Evolutionary conservation across 495 filamentous ascomycete genomes (phyloP), one percentile per base, ranked within the genome.

Genomic region (Poronia punctata): DNA sequence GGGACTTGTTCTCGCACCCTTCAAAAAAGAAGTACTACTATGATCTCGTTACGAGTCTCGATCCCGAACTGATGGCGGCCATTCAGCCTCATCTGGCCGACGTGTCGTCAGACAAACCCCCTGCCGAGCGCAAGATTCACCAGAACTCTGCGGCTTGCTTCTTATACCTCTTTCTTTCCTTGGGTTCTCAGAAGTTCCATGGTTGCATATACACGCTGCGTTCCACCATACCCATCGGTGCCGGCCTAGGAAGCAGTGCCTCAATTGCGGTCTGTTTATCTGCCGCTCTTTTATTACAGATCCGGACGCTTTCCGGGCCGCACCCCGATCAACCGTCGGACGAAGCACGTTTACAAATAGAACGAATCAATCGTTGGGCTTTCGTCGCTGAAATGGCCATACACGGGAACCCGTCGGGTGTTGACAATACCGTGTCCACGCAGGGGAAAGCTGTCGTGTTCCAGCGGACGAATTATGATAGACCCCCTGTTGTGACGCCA

Each of bases 371-470:
- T 57, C 78, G 83, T 37, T 98, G 92, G 92, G 90, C 92, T 0
- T 96, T 93, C 57, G 92, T 97, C 1, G 87, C 85, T 18, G 92
- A 98, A 65, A 81, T 96, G 75, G 89, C 86, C 53, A 96, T 95
- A 29, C 92, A 98, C 61, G 89, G 89, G 18, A 95, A 95, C 56
- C 90, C 92, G 4, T 93, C 86, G 7, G 92, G 92, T 0, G 86
- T 98, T 36, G 92, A 98, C 66, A 98, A 98, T 61, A 97, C 92
- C n/a, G 90, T 98, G 35, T 68, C 90, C 28, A 83, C 87, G 8
- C 79, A 86, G 49, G 92, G 92, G 38, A 95, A 90, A 66, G 92
- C 88, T 3, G 88, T 96, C 2, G 70, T 95, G 21, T 98, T 93
- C 67, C 80, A 85, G 52, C 75, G 92, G 30, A 68, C 63, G 21